Base-by-base conservation (phyloP, 176 grass and related monocot species). In the Typha latifolia region DNA sequence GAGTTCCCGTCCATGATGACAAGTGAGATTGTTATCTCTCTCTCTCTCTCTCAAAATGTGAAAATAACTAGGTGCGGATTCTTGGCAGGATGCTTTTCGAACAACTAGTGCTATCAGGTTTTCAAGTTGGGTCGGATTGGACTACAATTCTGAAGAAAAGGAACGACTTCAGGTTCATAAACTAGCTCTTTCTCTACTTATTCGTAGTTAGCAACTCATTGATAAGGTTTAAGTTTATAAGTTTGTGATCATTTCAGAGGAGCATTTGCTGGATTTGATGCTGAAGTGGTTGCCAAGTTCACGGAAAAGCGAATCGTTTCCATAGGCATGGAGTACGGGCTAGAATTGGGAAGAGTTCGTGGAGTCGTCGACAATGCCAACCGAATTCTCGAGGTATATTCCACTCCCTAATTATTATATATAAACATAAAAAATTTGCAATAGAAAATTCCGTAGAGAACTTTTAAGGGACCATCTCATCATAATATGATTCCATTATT, bases 41-140 rank as follows among this genome's bases (percentile, higher is more conserved):
- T 34, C 32, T 37, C 24, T 26, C 24, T 26, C 24, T 26, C 24
- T 26, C 24, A 1, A 37, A 37, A 6, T 4, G 7, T 37, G 34
- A 8, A 37, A 4, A 37, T 6, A 37, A 37, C 34, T 6, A 6
- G 34, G 7, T 5, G 4, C 5, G 34, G 4, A 6, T 37, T 24
- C 14, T 5, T 22, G 48, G 14, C 82, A 97, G 93, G 66, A 68
- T 85, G 85, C 72, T 97, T 3, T 97, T 97, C 75, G 93, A 97
- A 80, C 82, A 92, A 74, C 85, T 97, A 1, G 80, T 78, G 13
- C 68, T 97, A 48, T 89, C 88, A 27, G 88, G 93, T 65, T 83
- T 82, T 75, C 93, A 92, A 80, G 88, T 97, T 61, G 93, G 83
- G 19, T 80, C 89, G 27, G 88, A 92, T 61, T 97, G 93, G 93